Percentiles rank a stretch among this genome's conserved stretches.
Evolutionary conservation across 768 basidiomycete species (phyloP).

Genomic region (Naganishia vaughanmartiniae): DNA sequence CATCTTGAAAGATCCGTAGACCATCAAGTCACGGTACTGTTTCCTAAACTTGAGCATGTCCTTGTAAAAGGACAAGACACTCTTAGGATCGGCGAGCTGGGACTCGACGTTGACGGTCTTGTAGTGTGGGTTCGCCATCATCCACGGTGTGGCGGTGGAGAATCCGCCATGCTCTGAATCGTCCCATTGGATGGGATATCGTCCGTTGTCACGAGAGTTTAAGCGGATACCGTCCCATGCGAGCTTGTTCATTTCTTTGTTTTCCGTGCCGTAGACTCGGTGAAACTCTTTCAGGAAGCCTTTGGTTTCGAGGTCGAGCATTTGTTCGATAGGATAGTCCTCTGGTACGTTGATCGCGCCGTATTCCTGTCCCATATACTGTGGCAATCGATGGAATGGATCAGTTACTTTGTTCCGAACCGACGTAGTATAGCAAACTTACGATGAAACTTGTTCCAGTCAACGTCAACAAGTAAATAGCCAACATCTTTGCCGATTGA

Average conservation of each 20-base stretch:
- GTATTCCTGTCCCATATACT: conserved; percentile 69
- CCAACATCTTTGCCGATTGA: conserved; percentile 65
- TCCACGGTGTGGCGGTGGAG: conserved; percentile 66
- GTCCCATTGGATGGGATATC: conserved; percentile 59
- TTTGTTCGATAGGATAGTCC: conserved; percentile 67
- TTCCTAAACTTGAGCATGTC: conserved; percentile 60
- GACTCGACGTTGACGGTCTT: conserved; percentile 60
- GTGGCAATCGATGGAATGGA: neutral
- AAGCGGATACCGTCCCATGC: conserved; percentile 46
- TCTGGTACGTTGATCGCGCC: conserved; percentile 58
- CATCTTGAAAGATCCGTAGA: conserved; percentile 64
- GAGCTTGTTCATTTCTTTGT: conserved; percentile 28
- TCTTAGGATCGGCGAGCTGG: conserved; percentile 58
- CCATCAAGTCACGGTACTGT: conserved; percentile 57
- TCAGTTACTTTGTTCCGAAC: neutral
- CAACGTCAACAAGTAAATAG: conserved; percentile 57
- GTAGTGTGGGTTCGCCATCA: conserved; percentile 71
- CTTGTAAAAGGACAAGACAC: conserved; percentile 65
- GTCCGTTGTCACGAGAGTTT: conserved; percentile 69
- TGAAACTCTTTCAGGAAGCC: conserved; percentile 60
- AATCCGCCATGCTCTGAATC: conserved; percentile 62
- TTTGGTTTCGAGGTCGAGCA: conserved; percentile 44
- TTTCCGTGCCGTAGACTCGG: conserved; percentile 42
- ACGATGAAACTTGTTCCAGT: conserved; percentile 63
- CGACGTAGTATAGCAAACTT: neutral